Evolutionary conservation across 495 filamentous ascomycete species (phyloP).

Genomic region (Annulohypoxylon moriforme): DNA sequence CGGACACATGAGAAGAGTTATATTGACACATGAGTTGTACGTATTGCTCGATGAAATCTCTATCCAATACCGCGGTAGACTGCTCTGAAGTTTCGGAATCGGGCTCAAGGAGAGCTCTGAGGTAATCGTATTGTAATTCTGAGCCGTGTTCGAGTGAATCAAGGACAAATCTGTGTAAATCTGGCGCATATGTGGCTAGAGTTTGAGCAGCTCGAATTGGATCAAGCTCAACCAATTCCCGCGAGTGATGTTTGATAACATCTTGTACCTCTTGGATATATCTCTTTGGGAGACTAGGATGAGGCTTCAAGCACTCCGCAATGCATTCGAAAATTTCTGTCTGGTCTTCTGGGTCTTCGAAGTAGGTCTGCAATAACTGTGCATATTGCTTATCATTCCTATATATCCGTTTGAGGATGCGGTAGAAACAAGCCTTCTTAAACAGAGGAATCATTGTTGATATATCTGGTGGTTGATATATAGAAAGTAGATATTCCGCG

Average conservation of each 20-base stretch:
- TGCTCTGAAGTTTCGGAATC: slow-evolving; percentile 57
- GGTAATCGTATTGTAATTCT: slow-evolving; percentile 78
- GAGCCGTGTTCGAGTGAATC: slow-evolving; percentile 71
- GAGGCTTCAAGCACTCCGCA: slow-evolving; percentile 79
- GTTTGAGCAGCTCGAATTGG: slow-evolving; percentile 74
- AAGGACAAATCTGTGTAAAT: slow-evolving; percentile 78
- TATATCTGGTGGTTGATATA: slow-evolving; percentile 89
- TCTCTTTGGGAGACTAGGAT: slow-evolving; percentile 74
- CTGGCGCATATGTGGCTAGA: slow-evolving; percentile 72
- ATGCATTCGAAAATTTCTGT: slow-evolving; percentile 81
- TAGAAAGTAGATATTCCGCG: slow-evolving; percentile 91
- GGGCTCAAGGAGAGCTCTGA: slow-evolving; percentile 82
- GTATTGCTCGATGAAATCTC: slow-evolving; percentile 82
- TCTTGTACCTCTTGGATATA: slow-evolving; percentile 79
- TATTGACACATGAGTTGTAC: slow-evolving; percentile 90
- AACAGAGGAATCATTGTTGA: slow-evolving; percentile 79
- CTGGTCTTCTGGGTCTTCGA: slow-evolving; percentile 83
- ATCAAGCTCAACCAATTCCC: slow-evolving; percentile 76
- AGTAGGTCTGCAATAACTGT: slow-evolving; percentile 80
- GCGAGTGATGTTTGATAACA: slow-evolving; percentile 75
- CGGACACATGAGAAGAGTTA: slow-evolving; percentile 82
- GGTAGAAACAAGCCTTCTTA: slow-evolving; percentile 84
- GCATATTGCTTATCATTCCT: slow-evolving; percentile 82
- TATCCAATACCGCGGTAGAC: slow-evolving; percentile 46
- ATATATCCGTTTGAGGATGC: slow-evolving; percentile 93